Base-by-base conservation (phyloP, 2,329 filamentous ascomycete species). In the Xenoacremonium recifei region DNA sequence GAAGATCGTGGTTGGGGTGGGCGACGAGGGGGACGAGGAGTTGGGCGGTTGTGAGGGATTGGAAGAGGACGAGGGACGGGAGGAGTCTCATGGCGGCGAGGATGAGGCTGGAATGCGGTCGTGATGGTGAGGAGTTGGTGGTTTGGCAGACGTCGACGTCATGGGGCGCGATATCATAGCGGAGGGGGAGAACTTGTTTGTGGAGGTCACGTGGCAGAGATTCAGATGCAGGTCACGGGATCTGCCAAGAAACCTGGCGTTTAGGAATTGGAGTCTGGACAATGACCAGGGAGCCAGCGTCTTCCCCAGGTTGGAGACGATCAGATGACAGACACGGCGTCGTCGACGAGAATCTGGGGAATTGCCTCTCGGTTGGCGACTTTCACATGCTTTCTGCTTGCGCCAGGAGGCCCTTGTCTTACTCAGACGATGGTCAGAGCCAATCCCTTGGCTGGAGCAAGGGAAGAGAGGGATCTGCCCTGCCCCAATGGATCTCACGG, bases 11-110 rank as follows among this genome's bases (percentile, higher is more conserved):
- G 36, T 42, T 35, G 39, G 20, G 38, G 21, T 7, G 36, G 7
- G 23, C 23, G 23, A 29, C 20, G 31, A 40, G 38, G 17, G 23
- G 23, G 20, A 35, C 21, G 39, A 36, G 32, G 15, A 27, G 34
- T 23, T 35, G 23, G 19, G 40, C 18, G 42, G 29, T 35, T 34
- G 31, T 25, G 19, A 27, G 12, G 38, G 34, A 6, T 39, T 37
- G 12, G 40, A 32, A 17, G 32, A n/a, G 18, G 16, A 34, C 10
- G 36, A 37, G 33, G 41, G 49, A 40, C 23, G 34, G 42, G 36
- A 40, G 25, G 19, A 21, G 41, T 33, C 32, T 44, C 48, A 50
- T 50, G 29, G 21, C 20, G 32, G 16, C 7, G 29, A 57, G 21
- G 15, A 58, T 29, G 36, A 47, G 51, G 31, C 45, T 39, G 18